These are phyloP conservation scores for Coelastrella sp. DNA, from an alignment of 139 green algal genomes.

Conservation along the genomic window DNA sequence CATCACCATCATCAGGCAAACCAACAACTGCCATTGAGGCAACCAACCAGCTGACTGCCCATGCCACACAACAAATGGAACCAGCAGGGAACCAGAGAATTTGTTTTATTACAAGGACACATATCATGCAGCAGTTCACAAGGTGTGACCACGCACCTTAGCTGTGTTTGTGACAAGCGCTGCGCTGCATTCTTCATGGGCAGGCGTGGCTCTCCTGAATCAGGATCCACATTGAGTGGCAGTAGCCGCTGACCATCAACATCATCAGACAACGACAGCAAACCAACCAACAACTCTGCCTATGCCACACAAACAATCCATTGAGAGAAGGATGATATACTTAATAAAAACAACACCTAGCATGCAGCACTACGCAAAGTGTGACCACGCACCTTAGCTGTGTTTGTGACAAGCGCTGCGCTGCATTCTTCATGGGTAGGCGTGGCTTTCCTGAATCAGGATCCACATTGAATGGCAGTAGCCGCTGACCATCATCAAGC, in stretches of 20 bases:
- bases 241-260: conserved; percentile 11
- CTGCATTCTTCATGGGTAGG: neutral
- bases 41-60: too few species aligned
- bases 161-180: neutral
- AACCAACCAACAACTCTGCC: too few species aligned
- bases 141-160: neutral
- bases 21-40: too few species aligned
- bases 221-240: neutral
- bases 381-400: conserved; percentile 5
- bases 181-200: neutral
- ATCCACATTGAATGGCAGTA: conserved; percentile 20
- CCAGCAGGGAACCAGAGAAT: neutral
- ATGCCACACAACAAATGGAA: neutral
- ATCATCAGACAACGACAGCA: too few species aligned
- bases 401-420: neutral
- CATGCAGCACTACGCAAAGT: too few species aligned
- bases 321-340: too few species aligned
- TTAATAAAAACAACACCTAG: neutral
- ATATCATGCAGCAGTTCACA: too few species aligned
- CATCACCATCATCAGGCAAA: too few species aligned
- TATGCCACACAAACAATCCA: neutral
- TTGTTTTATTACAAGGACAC: neutral
- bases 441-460: neutral
- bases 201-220: neutral
- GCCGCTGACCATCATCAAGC: conserved; percentile 4